Evolutionary conservation across 2,329 filamentous ascomycete genomes (phyloP).

Genomic region (Arthrinium phaeospermum): DNA sequence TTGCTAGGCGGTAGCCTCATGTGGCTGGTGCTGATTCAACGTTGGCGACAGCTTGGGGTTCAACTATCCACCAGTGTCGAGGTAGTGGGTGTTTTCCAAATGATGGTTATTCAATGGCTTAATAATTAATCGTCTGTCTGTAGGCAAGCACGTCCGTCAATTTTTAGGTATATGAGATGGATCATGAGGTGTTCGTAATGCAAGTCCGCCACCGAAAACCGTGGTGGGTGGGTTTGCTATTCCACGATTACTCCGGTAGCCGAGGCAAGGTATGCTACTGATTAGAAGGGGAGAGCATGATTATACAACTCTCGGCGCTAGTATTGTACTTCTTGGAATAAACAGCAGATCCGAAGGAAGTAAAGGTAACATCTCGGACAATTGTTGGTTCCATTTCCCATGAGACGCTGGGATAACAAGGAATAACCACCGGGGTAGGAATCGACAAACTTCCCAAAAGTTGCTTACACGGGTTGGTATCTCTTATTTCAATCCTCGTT

Average conservation of each 20-base stretch:
- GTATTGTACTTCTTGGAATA: too few relatives aligned
- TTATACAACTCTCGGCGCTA: too few relatives aligned
- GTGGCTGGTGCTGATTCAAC: background rate
- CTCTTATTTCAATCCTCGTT: background rate
- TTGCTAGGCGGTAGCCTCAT: constrained; percentile 6
- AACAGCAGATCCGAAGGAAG: too few relatives aligned
- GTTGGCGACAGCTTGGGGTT: background rate
- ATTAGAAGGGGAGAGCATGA: too few relatives aligned
- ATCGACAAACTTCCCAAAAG: too few relatives aligned
- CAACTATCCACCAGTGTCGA: background rate
- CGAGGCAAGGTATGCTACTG: background rate
- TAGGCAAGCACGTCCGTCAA: too few relatives aligned
- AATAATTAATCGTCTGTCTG: too few relatives aligned
- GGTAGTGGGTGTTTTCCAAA: background rate
- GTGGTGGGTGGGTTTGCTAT: background rate
- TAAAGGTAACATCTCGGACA: too few relatives aligned
- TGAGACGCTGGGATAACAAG: too few relatives aligned
- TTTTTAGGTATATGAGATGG: too few relatives aligned
- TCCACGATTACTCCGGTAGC: background rate
- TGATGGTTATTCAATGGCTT: background rate
- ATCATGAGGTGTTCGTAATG: background rate
- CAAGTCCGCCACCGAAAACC: background rate
- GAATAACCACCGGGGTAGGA: too few relatives aligned
- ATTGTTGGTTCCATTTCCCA: too few relatives aligned
- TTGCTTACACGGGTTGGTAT: background rate